phyloP scores from a whole-genome alignment of 108 stramenopile species.

The Chaetoceros tenuissimus region DNA sequence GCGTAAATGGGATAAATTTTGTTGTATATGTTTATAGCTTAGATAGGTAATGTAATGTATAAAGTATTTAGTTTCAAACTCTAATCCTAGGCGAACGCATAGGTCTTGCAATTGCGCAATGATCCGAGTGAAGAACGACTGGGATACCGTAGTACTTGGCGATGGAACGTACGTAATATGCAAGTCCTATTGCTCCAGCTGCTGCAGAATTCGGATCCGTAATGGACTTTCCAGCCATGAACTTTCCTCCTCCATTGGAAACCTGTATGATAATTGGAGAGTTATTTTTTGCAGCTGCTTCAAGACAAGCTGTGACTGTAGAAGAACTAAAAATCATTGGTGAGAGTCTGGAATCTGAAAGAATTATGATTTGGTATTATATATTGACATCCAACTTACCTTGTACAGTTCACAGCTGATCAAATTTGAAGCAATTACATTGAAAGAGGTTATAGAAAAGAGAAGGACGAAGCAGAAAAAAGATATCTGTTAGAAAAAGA shows the following conservation, averaged over 20 bases:
- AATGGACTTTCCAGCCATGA: conserved; percentile 84
- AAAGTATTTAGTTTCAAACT: too few species aligned
- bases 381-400: conserved; percentile 38
- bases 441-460: too few species aligned
- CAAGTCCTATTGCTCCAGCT: conserved; percentile 87
- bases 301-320: conserved; percentile 82
- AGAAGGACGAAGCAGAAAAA: too few species aligned
- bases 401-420: conserved; percentile 96
- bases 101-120: too few species aligned
- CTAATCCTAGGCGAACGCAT: too few species aligned
- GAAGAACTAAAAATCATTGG: too few species aligned
- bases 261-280: conserved; percentile 90
- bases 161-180: conserved; percentile 90
- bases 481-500: too few species aligned
- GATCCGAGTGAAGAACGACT: conserved; percentile 94
- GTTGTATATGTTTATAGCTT: too few species aligned
- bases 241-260: conserved; percentile 84
- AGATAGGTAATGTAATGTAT: too few species aligned
- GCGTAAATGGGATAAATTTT: too few species aligned
- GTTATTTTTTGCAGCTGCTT: conserved; percentile 83
- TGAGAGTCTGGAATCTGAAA: background rate
- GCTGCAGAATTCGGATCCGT: conserved; percentile 76
- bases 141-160: conserved; percentile 95
- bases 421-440: too few species aligned
- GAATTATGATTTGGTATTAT: background rate